Conservation (phyloP, 306 rosid species). For the Vigna angularis region DNA sequence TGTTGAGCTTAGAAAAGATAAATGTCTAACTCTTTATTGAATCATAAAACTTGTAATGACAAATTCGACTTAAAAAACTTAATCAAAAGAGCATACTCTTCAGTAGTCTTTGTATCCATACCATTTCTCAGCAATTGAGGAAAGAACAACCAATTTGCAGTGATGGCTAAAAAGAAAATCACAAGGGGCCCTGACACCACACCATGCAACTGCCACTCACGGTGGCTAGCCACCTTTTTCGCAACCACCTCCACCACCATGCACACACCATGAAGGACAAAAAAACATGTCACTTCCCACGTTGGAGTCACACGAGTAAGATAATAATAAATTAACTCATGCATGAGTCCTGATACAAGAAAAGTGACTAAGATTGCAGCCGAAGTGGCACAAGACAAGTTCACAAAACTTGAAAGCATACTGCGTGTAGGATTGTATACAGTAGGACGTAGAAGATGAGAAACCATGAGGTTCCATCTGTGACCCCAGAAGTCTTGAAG, state of each 20-base stretch:
- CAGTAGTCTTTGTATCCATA: slow-evolving; percentile 27
- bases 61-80: slow-evolving; percentile 17
- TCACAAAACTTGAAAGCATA: neutral
- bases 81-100: slow-evolving; percentile 42
- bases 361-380: slow-evolving; percentile 45
- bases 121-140: slow-evolving; percentile 63
- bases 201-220: neutral
- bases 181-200: neutral
- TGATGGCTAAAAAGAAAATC: neutral
- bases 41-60: no score
- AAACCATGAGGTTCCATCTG: neutral
- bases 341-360: slow-evolving; percentile 58
- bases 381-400: neutral
- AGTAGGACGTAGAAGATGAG: neutral
- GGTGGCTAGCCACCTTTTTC: neutral
- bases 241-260: neutral
- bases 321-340: slow-evolving; percentile 61
- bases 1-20: no score
- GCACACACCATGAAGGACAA: neutral
- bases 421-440: neutral
- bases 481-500: neutral
- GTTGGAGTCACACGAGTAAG: slow-evolving; percentile 57
- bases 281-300: neutral
- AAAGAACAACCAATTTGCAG: slow-evolving; percentile 51
- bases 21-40: no score